These are phyloP conservation scores for Xylariaceae sp. DNA, from an alignment of 2,329 filamentous ascomycete species.

Conservation along the genomic window DNA sequence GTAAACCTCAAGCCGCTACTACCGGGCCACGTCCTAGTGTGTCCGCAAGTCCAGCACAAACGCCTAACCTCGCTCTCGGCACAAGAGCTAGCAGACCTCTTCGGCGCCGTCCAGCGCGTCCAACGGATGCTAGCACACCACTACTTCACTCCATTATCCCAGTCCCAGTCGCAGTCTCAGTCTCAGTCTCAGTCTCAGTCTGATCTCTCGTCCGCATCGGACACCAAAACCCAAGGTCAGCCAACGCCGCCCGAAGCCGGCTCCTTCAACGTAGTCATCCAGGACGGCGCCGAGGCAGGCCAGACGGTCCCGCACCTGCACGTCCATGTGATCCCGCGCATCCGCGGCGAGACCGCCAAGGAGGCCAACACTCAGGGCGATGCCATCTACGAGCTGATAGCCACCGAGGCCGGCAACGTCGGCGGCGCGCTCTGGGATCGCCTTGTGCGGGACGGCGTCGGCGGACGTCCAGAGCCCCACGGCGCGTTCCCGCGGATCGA, in stretches of 20 bases:
- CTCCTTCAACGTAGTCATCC: constrained; percentile 89
- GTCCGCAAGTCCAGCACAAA: constrained; percentile 61
- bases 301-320: constrained; percentile 94
- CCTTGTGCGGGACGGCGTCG: neutral
- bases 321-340: constrained; percentile 54
- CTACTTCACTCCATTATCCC: constrained; percentile 39
- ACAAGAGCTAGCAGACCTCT: constrained; percentile 73
- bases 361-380: constrained; percentile 24
- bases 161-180: neutral
- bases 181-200: neutral
- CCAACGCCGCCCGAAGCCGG: constrained; percentile 52
- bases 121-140: constrained; percentile 64
- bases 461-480: constrained; percentile 41
- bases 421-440: constrained; percentile 53
- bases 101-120: constrained; percentile 77
- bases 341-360: constrained; percentile 29
- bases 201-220: no score
- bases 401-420: constrained; percentile 79
- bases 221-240: constrained; percentile 32
- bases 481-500: constrained; percentile 64
- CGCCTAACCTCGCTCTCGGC: constrained; percentile 69
- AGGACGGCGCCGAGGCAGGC: constrained; percentile 83
- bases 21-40: constrained; percentile 88
- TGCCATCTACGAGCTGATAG: constrained; percentile 71
- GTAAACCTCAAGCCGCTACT: constrained; percentile 95